Conservation (phyloP, 2,329 filamentous ascomycete genomes). For the Colletotrichum camelliae region DNA sequence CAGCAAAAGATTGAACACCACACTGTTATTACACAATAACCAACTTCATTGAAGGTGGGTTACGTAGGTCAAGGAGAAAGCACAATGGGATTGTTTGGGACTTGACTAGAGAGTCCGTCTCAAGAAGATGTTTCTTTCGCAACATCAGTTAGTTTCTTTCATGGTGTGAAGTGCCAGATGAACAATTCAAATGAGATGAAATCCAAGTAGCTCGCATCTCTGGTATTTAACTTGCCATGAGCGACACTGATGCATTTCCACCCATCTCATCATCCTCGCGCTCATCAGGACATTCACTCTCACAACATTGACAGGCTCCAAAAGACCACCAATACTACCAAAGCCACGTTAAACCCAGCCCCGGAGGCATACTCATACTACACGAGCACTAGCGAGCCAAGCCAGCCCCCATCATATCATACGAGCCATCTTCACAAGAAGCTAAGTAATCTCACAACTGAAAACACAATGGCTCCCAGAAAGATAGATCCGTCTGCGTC, state of each 20-base stretch:
- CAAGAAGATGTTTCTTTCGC: background rate
- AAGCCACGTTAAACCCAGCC: background rate
- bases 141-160: background rate
- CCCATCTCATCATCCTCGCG: background rate
- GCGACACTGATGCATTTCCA: background rate
- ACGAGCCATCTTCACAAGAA: accelerated
- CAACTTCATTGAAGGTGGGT: background rate
- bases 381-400: background rate
- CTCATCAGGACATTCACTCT: background rate
- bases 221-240: background rate
- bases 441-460: background rate
- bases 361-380: background rate
- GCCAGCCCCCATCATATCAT: background rate
- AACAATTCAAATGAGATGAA: background rate
- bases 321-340: background rate
- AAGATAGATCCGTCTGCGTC: background rate
- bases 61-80: background rate
- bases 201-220: accelerated
- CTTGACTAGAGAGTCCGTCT: background rate
- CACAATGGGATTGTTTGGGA: background rate
- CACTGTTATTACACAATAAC: background rate
- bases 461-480: background rate
- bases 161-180: background rate
- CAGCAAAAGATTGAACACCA: background rate
- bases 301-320: background rate